Percentiles rank a stretch among this genome's conserved stretches.
Conservation (phyloP, 495 filamentous ascomycete species). For the Monascus purpureus region DNA sequence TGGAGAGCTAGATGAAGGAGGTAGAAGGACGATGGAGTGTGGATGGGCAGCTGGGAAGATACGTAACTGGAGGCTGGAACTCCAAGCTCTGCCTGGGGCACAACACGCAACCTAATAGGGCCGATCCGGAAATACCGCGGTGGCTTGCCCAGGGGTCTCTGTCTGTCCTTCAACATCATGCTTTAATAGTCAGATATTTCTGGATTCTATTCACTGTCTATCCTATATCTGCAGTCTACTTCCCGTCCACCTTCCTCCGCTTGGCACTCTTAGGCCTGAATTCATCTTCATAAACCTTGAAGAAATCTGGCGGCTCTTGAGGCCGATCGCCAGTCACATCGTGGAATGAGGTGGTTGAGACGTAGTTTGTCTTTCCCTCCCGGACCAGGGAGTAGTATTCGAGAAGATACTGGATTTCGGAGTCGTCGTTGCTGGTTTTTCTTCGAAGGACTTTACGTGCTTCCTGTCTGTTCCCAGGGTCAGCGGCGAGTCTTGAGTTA, state of each 20-base stretch:
- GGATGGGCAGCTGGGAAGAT: no score
- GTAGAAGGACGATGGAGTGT: no score
- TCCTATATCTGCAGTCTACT: neutral
- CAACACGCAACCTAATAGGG: no score
- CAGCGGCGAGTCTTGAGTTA: constrained; percentile 5
- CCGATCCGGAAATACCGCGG: no score
- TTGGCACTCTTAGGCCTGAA: constrained; percentile 30
- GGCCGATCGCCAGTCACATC: constrained; percentile 38
- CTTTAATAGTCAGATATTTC: no score
- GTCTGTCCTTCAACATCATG: no score
- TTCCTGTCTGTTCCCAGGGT: constrained; percentile 17
- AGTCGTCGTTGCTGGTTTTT: constrained; percentile 28
- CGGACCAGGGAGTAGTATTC: constrained; percentile 45
- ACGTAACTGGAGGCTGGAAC: no score
- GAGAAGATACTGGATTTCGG: constrained; percentile 38
- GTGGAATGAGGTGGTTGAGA: constrained; percentile 40
- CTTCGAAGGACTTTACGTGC: constrained; percentile 30
- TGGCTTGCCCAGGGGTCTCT: no score
- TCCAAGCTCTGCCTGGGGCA: no score
- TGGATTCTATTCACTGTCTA: neutral
- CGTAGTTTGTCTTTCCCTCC: constrained; percentile 47
- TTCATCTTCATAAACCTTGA: constrained; percentile 32
- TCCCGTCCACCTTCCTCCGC: constrained; percentile 10
- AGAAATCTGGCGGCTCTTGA: constrained; percentile 37
- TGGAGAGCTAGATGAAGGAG: no score